Conservation (phyloP, 805 yeast genomes). For the Isabelozyma gotoi region DNA sequence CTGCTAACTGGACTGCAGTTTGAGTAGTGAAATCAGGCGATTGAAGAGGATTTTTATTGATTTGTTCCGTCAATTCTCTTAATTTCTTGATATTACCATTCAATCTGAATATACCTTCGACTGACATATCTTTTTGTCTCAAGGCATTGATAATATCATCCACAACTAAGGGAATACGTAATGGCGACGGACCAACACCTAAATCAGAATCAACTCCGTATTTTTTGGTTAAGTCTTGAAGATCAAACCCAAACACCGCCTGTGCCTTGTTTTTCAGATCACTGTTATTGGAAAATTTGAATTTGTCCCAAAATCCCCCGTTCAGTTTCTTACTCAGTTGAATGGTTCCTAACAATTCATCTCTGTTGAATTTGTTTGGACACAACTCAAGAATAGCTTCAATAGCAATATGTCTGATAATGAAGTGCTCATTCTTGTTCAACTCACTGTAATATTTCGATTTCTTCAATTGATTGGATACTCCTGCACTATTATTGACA, state of each 20-base stretch:
- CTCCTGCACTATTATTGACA: no score
- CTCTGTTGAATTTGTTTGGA: constrained; percentile 21
- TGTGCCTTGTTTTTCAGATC: constrained; percentile 20
- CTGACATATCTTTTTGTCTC: constrained; percentile 89
- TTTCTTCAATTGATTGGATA: constrained; percentile 8
- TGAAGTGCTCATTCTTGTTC: constrained; percentile 52
- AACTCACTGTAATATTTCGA: constrained; percentile 65
- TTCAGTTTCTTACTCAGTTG: constrained; percentile 38
- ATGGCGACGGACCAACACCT: constrained; percentile 78
- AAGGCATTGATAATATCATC: constrained; percentile 85
- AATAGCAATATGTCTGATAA: constrained; percentile 59
- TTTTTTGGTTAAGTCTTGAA: constrained; percentile 65
- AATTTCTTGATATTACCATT: constrained; percentile 91
- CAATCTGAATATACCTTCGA: constrained; percentile 93
- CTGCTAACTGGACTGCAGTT: constrained; percentile 89
- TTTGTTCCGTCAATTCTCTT: constrained; percentile 66
- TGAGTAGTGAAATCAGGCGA: constrained; percentile 73
- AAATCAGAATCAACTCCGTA: constrained; percentile 81
- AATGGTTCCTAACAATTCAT: constrained; percentile 40
- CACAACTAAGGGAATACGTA: constrained; percentile 79
- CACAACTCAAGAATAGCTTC: constrained; percentile 44
- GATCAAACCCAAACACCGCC: constrained; percentile 74
- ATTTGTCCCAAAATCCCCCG: constrained; percentile 53
- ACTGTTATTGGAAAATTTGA: constrained; percentile 30
- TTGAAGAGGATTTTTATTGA: constrained; percentile 70